These are phyloP conservation scores for Stereum hirsutum DNA, from an alignment of 1,284 basidiomycete species.

Conservation along the genomic window DNA sequence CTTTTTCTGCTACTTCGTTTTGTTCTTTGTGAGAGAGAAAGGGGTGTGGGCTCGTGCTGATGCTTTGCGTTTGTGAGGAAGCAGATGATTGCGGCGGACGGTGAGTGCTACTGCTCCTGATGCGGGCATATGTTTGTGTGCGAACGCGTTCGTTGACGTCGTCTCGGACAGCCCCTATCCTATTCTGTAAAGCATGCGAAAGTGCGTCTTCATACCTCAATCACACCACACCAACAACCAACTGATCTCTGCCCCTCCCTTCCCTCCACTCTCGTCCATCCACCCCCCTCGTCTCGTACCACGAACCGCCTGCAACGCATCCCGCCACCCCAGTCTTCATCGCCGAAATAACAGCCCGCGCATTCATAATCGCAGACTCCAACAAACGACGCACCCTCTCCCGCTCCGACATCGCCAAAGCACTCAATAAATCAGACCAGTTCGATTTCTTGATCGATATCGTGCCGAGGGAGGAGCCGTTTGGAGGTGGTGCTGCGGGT, in stretches of 20 bases:
- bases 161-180: slow-evolving; percentile 62
- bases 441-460: slow-evolving; percentile 93
- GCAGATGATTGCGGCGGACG: slow-evolving; percentile 94
- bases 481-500: slow-evolving; percentile 14
- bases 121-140: background rate
- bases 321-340: slow-evolving; percentile 75
- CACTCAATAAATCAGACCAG: slow-evolving; percentile 83
- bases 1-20: no score
- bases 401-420: slow-evolving; percentile 85
- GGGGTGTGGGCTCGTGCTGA: no score
- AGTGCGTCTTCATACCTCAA: slow-evolving; percentile 34
- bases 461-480: slow-evolving; percentile 71
- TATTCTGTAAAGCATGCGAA: slow-evolving; percentile 95
- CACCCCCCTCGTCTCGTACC: no score
- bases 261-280: background rate
- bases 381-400: slow-evolving; percentile 89
- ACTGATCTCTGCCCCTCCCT: slow-evolving; percentile 4
- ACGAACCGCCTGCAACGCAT: no score
- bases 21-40: no score
- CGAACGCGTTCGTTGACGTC: background rate
- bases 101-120: slow-evolving; percentile 29
- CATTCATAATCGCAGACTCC: slow-evolving; percentile 89
- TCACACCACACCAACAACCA: no score
- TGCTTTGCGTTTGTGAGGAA: no score
- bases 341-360: slow-evolving; percentile 86